Conservation (phyloP, 2,329 filamentous ascomycete species). For the Shiraia bambusicola region DNA sequence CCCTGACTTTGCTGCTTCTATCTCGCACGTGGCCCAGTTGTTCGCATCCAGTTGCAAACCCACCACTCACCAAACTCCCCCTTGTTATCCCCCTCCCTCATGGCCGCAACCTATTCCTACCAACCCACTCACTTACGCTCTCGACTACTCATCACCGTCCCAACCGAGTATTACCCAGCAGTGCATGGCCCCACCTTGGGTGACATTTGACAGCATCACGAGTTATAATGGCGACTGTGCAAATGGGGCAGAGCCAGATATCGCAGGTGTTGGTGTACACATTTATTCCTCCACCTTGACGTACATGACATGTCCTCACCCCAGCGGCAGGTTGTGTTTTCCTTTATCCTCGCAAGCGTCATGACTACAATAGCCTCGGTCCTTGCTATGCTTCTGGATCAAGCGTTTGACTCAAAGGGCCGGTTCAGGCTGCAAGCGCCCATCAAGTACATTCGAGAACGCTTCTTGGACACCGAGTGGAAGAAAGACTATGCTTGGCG, state of each 20-base stretch:
- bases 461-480: constrained; percentile 29
- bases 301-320: neutral
- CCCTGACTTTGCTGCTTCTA: too few relatives aligned
- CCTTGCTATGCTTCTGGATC: constrained; percentile 38
- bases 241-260: constrained; percentile 32
- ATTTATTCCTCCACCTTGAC: too few relatives aligned
- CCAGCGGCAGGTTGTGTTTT: constrained; percentile 30
- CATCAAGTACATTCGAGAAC: constrained; percentile 25
- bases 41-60: too few relatives aligned
- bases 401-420: constrained; percentile 30
- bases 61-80: too few relatives aligned
- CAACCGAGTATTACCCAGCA: neutral
- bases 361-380: constrained; percentile 34
- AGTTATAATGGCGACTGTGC: constrained; percentile 22
- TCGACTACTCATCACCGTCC: neutral
- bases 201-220: constrained; percentile 28
- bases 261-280: constrained; percentile 31
- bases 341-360: constrained; percentile 32
- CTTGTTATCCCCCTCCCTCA: too few relatives aligned
- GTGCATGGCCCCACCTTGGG: constrained; percentile 32
- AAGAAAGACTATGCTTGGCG: constrained; percentile 35
- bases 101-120: too few relatives aligned
- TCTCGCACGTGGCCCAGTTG: too few relatives aligned
- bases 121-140: too few relatives aligned
- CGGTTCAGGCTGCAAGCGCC: constrained; percentile 23